Conservation (phyloP, 805 yeast species). For the Spathaspora girioi region DNA sequence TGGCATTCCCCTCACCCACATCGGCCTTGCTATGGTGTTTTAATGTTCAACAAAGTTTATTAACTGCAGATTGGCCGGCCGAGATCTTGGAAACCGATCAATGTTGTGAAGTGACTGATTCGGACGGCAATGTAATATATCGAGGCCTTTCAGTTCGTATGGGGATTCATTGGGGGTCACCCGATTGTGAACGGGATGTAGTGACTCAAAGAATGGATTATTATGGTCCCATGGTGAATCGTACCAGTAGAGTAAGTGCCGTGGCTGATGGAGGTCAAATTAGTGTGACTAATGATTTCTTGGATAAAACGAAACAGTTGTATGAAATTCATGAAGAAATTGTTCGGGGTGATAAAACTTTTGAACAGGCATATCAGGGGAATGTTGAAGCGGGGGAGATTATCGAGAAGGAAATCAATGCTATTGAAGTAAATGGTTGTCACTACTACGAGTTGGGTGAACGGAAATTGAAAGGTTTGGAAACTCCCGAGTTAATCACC, state of each 20-base stretch:
- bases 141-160: constrained; percentile 92
- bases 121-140: constrained; percentile 57
- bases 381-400: constrained; percentile 47
- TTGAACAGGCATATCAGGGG: constrained; percentile 45
- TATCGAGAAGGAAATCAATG: constrained; percentile 60
- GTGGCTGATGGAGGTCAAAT: constrained; percentile 99
- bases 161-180: constrained; percentile 99
- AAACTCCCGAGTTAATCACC: constrained; percentile 85
- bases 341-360: constrained; percentile 15
- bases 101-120: constrained; percentile 75
- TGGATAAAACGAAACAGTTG: constrained; percentile 64
- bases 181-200: constrained; percentile 92
- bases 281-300: constrained; percentile 77
- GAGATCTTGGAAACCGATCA: constrained; percentile 83
- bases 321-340: constrained; percentile 46
- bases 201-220: constrained; percentile 98
- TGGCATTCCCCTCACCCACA: constrained; percentile 89
- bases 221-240: constrained; percentile 97
- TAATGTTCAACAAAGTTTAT: constrained; percentile 81
- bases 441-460: constrained; percentile 72
- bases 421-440: constrained; percentile 69
- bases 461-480: constrained; percentile 87
- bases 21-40: constrained; percentile 93
- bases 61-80: constrained; percentile 89
- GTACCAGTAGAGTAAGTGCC: constrained; percentile 89